Conservation (phyloP, 106 monocot species). For the Hemerocallis citrina region DNA sequence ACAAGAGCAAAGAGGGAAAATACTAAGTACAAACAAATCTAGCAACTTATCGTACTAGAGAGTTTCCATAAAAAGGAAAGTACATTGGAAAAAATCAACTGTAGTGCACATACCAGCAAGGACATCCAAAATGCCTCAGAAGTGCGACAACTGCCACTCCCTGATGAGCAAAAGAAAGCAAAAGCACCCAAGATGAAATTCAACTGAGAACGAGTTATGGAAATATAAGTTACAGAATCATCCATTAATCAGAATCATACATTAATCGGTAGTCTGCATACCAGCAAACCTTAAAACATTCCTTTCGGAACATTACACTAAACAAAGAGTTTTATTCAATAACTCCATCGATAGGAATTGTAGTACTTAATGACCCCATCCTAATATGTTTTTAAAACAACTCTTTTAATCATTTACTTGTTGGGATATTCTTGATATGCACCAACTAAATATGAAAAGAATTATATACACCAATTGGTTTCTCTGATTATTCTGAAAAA, state of each 20-base stretch:
- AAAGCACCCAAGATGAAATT: not conserved
- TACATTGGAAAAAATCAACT: not conserved
- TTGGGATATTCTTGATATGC: too few relatives aligned
- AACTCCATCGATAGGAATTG: too few relatives aligned
- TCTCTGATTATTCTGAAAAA: too few relatives aligned
- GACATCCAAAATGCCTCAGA: conserved; percentile 86
- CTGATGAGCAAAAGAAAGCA: conserved; percentile 10
- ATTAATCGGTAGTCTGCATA: not conserved
- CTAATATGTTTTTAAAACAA: too few relatives aligned
- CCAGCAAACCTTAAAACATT: not conserved
- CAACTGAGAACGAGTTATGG: not conserved
- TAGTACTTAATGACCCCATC: too few relatives aligned
- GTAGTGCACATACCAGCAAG: conserved; percentile 46
- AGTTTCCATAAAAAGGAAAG: not conserved
- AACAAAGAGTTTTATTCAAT: too few relatives aligned
- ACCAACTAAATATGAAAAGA: too few relatives aligned
- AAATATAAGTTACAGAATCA: not conserved
- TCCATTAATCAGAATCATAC: not conserved
- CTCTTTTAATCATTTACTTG: too few relatives aligned
- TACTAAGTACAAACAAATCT: not conserved
- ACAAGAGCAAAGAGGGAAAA: not conserved
- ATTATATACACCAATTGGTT: too few relatives aligned
- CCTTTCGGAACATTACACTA: too few relatives aligned
- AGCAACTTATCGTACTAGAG: not conserved
- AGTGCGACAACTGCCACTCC: conserved; percentile 85